Evolutionary conservation across 164 flowering plant species (phyloP).

Genomic region (Vitis rotundifolia): DNA sequence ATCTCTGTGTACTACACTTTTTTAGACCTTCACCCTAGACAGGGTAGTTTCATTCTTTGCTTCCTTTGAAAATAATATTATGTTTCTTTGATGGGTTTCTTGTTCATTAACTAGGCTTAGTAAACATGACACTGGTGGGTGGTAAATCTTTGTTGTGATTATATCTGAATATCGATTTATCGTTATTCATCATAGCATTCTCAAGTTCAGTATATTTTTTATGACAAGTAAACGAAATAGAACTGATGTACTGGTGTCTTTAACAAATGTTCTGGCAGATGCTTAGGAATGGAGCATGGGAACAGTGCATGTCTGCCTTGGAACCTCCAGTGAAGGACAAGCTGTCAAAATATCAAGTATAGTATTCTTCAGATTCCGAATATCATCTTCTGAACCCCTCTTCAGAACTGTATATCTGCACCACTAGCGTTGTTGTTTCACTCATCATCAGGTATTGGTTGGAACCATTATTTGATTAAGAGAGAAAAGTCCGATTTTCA

Average conservation of each 20-base stretch:
- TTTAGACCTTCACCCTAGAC: too few relatives aligned
- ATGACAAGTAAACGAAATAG: not conserved
- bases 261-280: constrained; percentile 60
- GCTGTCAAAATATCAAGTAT: constrained; percentile 72
- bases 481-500: not conserved
- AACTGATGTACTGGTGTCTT: not conserved
- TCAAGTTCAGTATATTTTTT: not conserved
- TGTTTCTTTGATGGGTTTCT: too few relatives aligned
- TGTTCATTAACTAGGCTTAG: too few relatives aligned
- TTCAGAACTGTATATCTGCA: constrained; percentile 15
- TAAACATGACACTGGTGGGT: too few relatives aligned
- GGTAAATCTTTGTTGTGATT: too few relatives aligned
- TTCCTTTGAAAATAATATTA: too few relatives aligned
- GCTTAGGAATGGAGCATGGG: constrained; percentile 91
- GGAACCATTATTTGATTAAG: constrained; percentile 14
- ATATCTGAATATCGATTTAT: too few relatives aligned
- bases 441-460: constrained; percentile 9
- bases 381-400: constrained; percentile 3
- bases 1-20: too few relatives aligned
- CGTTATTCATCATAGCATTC: too few relatives aligned
- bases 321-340: constrained; percentile 82
- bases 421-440: constrained; percentile 8
- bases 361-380: constrained; percentile 2
- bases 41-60: too few relatives aligned
- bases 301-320: constrained; percentile 86